phyloP scores from a whole-genome alignment of 768 basidiomycete genomes.

The Lactarius vividus region DNA sequence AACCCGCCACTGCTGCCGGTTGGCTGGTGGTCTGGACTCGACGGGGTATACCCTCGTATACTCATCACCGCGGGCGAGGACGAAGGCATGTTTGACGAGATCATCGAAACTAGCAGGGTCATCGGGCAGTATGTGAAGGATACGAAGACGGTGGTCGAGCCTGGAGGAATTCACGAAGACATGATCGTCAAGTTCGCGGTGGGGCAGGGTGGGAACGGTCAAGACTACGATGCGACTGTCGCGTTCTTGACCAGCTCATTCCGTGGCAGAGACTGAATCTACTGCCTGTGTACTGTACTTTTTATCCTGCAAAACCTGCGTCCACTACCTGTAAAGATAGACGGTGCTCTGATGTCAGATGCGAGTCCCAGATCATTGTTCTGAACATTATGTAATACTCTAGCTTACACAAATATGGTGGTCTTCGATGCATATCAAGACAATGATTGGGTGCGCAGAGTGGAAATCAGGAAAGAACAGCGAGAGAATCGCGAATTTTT shows the following conservation, averaged over 20 bases:
- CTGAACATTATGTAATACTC: background rate
- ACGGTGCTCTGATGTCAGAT: background rate
- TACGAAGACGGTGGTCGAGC: conserved; percentile 3
- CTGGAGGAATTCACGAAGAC: conserved; percentile 5
- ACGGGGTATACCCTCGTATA: background rate
- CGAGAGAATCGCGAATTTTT: too few species aligned
- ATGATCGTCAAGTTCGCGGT: conserved; percentile 4
- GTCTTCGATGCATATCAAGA: too few species aligned
- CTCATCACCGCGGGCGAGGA: background rate
- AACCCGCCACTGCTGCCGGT: background rate
- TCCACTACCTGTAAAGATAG: background rate
- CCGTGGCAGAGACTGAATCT: background rate
- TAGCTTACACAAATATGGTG: too few species aligned
- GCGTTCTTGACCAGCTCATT: background rate
- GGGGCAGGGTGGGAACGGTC: conserved; percentile 4
- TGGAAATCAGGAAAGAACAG: too few species aligned
- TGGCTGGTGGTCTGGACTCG: conserved; percentile 14
- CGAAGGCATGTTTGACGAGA: conserved; percentile 2
- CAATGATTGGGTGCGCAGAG: too few species aligned
- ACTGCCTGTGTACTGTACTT: background rate
- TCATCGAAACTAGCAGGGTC: background rate
- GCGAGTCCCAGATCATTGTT: background rate
- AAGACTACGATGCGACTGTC: conserved; percentile 2
- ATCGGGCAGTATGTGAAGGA: conserved; percentile 6
- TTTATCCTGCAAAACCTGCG: background rate